Evolutionary conservation across 371 early-diverging fungal genomes (phyloP).

Genomic region (Zopfochytrium polystomum): DNA sequence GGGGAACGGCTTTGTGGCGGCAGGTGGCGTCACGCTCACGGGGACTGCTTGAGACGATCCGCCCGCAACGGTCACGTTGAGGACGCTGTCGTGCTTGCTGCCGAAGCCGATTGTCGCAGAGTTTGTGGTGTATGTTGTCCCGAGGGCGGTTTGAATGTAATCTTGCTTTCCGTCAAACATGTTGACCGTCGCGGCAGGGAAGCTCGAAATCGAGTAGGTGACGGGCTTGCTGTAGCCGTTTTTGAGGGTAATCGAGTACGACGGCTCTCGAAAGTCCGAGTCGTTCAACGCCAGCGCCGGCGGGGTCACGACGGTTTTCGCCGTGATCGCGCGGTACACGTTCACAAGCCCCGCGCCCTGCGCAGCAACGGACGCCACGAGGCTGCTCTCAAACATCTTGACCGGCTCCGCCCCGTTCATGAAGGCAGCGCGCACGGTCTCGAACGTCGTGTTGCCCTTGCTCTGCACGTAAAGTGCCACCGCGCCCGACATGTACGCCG

Average conservation of each 20-base stretch:
- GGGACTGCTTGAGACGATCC: conserved; percentile 7
- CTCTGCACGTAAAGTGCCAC: conserved; percentile 26
- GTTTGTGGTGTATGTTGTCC: conserved; percentile 12
- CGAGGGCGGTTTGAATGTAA: neutral
- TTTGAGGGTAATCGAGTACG: conserved; percentile 48
- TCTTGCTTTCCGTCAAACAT: conserved; percentile 16
- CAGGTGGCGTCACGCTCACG: conserved; percentile 16
- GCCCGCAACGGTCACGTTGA: conserved; percentile 10
- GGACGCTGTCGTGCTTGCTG: too few species aligned
- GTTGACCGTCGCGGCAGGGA: conserved; percentile 20
- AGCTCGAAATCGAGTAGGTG: conserved; percentile 54
- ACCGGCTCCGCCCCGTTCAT: conserved; percentile 53
- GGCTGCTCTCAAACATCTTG: conserved; percentile 33
- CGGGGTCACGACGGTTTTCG: conserved; percentile 57
- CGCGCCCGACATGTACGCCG: conserved; percentile 38
- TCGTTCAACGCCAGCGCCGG: conserved; percentile 61
- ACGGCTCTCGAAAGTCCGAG: conserved; percentile 41
- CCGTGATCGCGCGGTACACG: conserved; percentile 54
- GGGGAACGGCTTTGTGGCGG: conserved; percentile 15
- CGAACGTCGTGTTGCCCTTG: conserved; percentile 4
- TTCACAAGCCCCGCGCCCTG: conserved; percentile 77
- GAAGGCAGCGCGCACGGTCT: conserved; percentile 13
- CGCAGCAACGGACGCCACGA: conserved; percentile 48
- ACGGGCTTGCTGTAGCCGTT: conserved; percentile 55
- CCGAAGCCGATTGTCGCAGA: too few species aligned